These are phyloP conservation scores for Biancaea sappan DNA, from an alignment of 306 rosid species.

Conservation along the genomic window DNA sequence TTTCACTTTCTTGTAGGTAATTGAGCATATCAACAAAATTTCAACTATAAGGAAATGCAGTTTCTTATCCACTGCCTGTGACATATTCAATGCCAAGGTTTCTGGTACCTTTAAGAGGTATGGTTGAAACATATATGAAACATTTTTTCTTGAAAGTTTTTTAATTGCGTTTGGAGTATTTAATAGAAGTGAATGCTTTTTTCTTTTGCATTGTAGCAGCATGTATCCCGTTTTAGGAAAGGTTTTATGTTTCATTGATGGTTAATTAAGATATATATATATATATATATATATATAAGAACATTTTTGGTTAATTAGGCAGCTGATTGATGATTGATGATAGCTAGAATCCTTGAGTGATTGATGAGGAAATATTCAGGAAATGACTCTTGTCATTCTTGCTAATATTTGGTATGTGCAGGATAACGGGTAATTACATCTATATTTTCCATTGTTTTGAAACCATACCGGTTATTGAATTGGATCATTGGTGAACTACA, in stretches of 20 bases:
- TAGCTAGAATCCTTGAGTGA: too few species aligned
- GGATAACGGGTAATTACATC: too few species aligned
- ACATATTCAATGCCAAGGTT: slow-evolving; percentile 82
- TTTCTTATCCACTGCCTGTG: slow-evolving; percentile 75
- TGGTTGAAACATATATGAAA: neutral
- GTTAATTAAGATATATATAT: too few species aligned
- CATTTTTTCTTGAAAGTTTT: slow-evolving; percentile 10
- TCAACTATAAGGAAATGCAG: slow-evolving; percentile 74
- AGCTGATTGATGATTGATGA: too few species aligned
- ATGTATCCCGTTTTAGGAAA: neutral
- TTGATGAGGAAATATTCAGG: too few species aligned
- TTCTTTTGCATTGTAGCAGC: slow-evolving; percentile 4
- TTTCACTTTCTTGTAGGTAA: slow-evolving; percentile 55
- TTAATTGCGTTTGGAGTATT: slow-evolving; percentile 5
- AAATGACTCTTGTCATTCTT: too few species aligned
- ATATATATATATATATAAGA: too few species aligned
- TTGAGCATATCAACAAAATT: slow-evolving; percentile 80
- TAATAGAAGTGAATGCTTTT: neutral
- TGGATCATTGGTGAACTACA: too few species aligned
- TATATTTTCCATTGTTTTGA: too few species aligned
- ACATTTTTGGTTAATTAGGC: too few species aligned
- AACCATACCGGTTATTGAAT: too few species aligned
- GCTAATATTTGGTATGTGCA: too few species aligned
- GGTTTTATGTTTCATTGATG: neutral
- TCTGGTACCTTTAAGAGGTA: slow-evolving; percentile 95